Evolutionary conservation across 306 rosid species (phyloP), one percentile per base, ranked within the genome.

Genomic region (Astragalus membranaceus): DNA sequence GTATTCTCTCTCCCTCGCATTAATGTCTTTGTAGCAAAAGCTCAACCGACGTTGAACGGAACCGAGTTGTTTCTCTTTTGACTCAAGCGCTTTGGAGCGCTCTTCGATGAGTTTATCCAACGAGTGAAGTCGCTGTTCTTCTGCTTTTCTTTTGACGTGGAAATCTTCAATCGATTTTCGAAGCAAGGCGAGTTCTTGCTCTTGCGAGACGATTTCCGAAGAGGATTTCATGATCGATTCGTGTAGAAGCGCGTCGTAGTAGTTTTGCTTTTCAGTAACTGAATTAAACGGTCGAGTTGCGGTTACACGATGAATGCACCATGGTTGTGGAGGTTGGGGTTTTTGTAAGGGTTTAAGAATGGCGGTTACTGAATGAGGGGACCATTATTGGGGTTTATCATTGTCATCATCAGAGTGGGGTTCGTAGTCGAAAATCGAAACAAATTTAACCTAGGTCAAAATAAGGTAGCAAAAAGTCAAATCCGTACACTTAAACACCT

Each of bases 61-160:
- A 46, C 17, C 30, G 10, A 75, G 41, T 13, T 85, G 83, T 15
- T 72, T 73, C 61, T 74, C 81, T 56, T 74, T 86, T 7, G 49
- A 10, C 3, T 74, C 67, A 23, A 78, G 74, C 43, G 75, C 67
- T 44, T 64, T 36, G 56, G 78, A 55, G 0, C 47, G 63, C 48
- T 58, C 44, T n/a, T 69, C 69, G 1, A 68, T 47, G 35, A 39
- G 50, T 9, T 4, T 59, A 6, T 82, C 74, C 2, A 77, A 3
- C 8, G 55, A 49, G 7, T 17, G 53, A 10, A 83, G 10, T 11
- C 17, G 75, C 15, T 75, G n/a, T 10, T 59, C 78, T 41, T 51
- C 29, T 4, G 51, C 46, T 8, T 30, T 39, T 4, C 8, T 42
- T 39, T 71, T 49, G 2, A 47, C 9, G 35, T 11, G 37, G 17